Evolutionary conservation across 805 yeast species (phyloP), one percentile per base, ranked within the genome.

Genomic region (Ogataea nakhonphanomensis): DNA sequence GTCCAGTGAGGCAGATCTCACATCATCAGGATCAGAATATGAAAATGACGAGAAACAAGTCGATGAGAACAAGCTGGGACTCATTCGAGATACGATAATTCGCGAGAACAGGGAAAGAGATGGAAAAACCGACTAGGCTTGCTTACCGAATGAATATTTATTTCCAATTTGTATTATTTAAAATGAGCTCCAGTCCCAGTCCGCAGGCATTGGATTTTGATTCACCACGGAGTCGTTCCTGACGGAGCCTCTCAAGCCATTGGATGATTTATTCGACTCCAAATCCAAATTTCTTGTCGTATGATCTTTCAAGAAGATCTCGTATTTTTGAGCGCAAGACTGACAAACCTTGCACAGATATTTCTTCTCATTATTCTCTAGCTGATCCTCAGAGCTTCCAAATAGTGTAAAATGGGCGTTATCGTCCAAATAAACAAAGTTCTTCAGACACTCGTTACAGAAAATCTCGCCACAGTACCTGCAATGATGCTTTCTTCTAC

Each of bases 401-500:
- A 64, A 62, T 26, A 63, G 41, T 1, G 64, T 59, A 41, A 66
- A 67, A 20, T 63, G 46, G 5, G 70, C 68, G 39, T 61, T 50
- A 8, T 50, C 44, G 39, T 66, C 65, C 25, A 67, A 41, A 42
- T 63, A 65, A 8, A 65, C 55, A 25, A 53, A 62, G 42, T 65
- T 61, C 21, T 49, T 49, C 21, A 66, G 41, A 44, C 71, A 67
- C 25, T 61, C 64, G 25, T 64, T 61, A 45, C 71, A 67, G 40
- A 66, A 67, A 2, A 67, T 50, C n/a, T 64, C 65, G 3, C 71
- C 71, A 51, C 71, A 67, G 27, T 59, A 51, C 7, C 71, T 51
- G 37, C 71, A 67, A 35, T 67, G 71, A 42, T 67, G 71, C 33
- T 64, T 66, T 28, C 70, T 50, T 30, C 67, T 48, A 81, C 73